phyloP scores from a whole-genome alignment of 306 rosid species.

The Acacia acuminata region DNA sequence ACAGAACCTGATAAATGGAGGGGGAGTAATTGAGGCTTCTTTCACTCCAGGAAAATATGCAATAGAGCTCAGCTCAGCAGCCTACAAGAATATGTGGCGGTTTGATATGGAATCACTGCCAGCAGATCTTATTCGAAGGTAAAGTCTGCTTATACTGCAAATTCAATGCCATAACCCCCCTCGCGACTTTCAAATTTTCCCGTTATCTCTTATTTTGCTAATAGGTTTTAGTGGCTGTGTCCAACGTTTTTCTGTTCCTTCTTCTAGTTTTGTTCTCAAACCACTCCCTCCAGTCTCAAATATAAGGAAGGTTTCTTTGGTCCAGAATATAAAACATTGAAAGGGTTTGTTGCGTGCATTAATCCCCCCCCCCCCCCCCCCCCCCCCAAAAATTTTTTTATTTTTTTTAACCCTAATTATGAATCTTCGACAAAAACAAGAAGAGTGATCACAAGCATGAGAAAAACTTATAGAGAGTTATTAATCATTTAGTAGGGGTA shows the following conservation, averaged over 20 bases:
- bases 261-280: background rate
- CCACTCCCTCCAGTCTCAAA: background rate
- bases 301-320: background rate
- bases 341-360: background rate
- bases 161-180: background rate
- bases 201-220: background rate
- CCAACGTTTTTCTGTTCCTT: background rate
- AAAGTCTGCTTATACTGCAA: background rate
- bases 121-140: slow-evolving; percentile 91
- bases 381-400: no score
- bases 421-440: background rate
- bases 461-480: background rate
- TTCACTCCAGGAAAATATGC: slow-evolving; percentile 91
- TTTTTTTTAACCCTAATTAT: background rate
- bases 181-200: background rate
- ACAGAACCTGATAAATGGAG: slow-evolving; percentile 85
- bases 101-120: slow-evolving; percentile 94
- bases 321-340: background rate
- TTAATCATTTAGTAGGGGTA: background rate
- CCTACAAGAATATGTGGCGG: slow-evolving; percentile 78
- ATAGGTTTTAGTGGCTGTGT: background rate
- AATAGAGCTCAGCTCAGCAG: slow-evolving; percentile 88
- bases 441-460: background rate
- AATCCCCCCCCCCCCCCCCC: background rate
- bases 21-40: slow-evolving; percentile 87